phyloP scores from a whole-genome alignment of 2,329 filamentous ascomycete genomes.

The Cyphellophora europaea region DNA sequence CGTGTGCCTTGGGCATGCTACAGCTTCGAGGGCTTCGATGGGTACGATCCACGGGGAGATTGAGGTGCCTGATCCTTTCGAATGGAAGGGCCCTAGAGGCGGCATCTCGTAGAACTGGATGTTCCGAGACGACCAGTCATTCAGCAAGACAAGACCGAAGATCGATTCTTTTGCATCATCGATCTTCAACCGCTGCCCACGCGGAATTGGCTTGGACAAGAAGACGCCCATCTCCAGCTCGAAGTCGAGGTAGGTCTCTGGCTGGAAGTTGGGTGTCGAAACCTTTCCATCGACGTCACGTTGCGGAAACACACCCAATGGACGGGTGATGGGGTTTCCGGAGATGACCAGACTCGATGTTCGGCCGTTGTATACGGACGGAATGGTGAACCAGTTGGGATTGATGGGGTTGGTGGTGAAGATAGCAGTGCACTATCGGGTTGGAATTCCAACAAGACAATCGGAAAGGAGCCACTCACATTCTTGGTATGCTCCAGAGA shows the following conservation, averaged over 20 bases:
- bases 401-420: constrained; percentile 3
- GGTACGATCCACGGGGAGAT: constrained; percentile 53
- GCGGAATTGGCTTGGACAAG: constrained; percentile 30
- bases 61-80: constrained; percentile 48
- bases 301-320: constrained; percentile 32
- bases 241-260: constrained; percentile 34
- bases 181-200: constrained; percentile 29
- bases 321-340: constrained; percentile 34
- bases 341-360: constrained; percentile 6
- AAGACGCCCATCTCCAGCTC: constrained; percentile 41
- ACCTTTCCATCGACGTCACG: not conserved
- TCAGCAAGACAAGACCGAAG: constrained; percentile 48
- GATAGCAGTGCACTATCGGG: constrained; percentile 4
- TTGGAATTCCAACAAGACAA: too few species aligned
- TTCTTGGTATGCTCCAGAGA: constrained; percentile 9
- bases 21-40: constrained; percentile 39
- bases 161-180: constrained; percentile 43
- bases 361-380: constrained; percentile 11
- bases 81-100: constrained; percentile 50
- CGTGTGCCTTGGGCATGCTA: constrained; percentile 3
- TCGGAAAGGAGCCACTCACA: constrained; percentile 1
- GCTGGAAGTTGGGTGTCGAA: constrained; percentile 22
- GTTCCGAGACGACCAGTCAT: constrained; percentile 38
- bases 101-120: constrained; percentile 54
- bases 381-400: constrained; percentile 6